A percentile compares a stretch with the other conserved stretches of the same genome.
Conservation (phyloP, 345 rosid genomes). For the Heritiera fomes region DNA sequence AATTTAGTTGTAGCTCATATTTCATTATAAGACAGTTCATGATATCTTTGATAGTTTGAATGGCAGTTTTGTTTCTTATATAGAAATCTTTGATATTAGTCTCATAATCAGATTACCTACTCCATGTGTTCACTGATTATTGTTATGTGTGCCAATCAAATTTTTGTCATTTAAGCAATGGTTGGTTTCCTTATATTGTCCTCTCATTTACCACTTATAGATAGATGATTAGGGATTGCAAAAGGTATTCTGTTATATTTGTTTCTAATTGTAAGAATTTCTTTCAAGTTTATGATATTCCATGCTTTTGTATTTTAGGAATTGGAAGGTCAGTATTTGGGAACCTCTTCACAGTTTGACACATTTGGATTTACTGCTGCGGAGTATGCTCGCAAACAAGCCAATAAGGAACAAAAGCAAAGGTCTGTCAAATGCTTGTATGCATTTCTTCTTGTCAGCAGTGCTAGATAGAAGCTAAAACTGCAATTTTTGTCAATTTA, state of each 20-base stretch:
- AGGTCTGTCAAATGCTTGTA: constrained; percentile 47
- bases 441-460: constrained; percentile 16
- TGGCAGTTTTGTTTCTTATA: neutral
- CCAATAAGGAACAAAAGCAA: constrained; percentile 76
- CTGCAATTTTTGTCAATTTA: constrained; percentile 7
- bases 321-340: constrained; percentile 65
- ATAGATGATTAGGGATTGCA: neutral
- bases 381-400: constrained; percentile 80
- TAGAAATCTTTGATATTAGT: neutral
- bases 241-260: neutral
- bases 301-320: constrained; percentile 53
- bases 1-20: neutral
- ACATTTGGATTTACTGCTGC: constrained; percentile 98
- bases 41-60: neutral
- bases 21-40: neutral
- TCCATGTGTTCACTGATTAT: neutral
- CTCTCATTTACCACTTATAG: neutral
- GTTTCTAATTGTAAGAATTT: neutral
- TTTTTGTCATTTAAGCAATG: neutral
- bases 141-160: neutral
- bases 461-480: constrained; percentile 15
- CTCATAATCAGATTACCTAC: neutral
- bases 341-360: constrained; percentile 81
- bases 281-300: neutral
- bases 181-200: neutral